Evolutionary conservation across 768 basidiomycete genomes (phyloP), one percentile per base, ranked within the genome.

Genomic region (Suillus weaverae): DNA sequence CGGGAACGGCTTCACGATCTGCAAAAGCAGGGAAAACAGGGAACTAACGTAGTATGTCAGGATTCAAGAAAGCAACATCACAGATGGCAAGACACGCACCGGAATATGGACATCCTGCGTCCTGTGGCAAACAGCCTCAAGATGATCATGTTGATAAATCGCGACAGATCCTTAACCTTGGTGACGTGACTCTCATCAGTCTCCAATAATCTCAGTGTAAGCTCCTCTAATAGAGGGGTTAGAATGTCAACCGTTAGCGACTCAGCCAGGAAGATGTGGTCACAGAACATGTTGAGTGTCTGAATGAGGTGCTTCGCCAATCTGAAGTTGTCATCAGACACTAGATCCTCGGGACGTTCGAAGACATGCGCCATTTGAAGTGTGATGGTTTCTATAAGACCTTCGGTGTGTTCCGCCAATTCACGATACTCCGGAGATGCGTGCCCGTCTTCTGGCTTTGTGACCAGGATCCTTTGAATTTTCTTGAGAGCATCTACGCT

Each of bases 111-210:
- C 85, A 95, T 95, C 64, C 92, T 84, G 68, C 94, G 84, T 18
- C 92, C 91, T 11, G 94, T 95, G 39, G 94, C 91, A 79, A 99
- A 97, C 62, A 97, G 76, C 38, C 96, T 90, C 64, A 99, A 81
- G 66, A 99, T 91, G 64, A 99, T 95, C 93, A 98, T 96, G 77
- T 99, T 99, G 79, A 99, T 96, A 77, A 97, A 99, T 59, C 93
- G 88, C 6, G 95, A 95, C 64, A 99, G 73, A 73, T 99, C 97
- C 73, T 95, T 94, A 48, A 97, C 87, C 72, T 94, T 91, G 74
- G 86, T 87, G 55, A 91, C 85, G 18, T 83, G 77, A 68, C 88
- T 94, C 70, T 95, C 93, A 72, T 99, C 97, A 35, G 97, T 98
- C 74, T 97, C 93, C 22, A 99, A 84, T 26, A 99, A 84, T 8